Base-by-base conservation (phyloP, 805 yeast species). In the Metschnikowia arizonensis region DNA sequence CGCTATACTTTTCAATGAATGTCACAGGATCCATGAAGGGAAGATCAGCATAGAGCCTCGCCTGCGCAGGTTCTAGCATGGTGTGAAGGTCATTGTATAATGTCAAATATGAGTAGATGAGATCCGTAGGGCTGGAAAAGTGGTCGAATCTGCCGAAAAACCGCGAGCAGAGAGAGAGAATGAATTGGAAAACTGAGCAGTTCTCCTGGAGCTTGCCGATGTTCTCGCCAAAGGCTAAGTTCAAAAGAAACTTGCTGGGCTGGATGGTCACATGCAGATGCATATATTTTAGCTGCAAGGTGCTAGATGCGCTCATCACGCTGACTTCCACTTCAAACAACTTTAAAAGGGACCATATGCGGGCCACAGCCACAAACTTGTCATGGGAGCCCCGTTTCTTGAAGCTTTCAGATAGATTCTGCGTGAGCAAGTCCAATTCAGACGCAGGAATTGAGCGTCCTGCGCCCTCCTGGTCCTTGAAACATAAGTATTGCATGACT, bases 311-410 rank as follows among this genome's bases (percentile, higher is more conserved):
- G 17, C 49, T 37, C 10, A 52, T 31, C 5, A 41, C 42, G 25
- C 43, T 44, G 35, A 50, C 32, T 24, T 52, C 52, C 23, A 46
- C 47, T 29, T 52, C 55, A n/a, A 49, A 44, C 17, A 48, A 28
- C 25, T 48, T 30, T 7, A 48, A 41, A 17, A 48, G 42, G 19
- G 40, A 41, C 55, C 55, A 52, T n/a, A 48, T 43, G 14, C 55
- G 54, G 5, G 55, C 55, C 24, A 45, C 45, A 3, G 55, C 53
- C 11, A 47, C 33, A 34, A 47, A 50, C 34, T 45, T 33, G 18
- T 47, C 50, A 33, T 37, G 40, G 5, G 18, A 25, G 29, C 34
- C 40, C n/a, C 29, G 17, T 14, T 8, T 42, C 21, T 14, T 39
- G 40, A 12, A 19, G 19, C 19, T 21, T 8, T 37, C 33, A 9